Base-by-base conservation (phyloP, 1,284 basidiomycete species). In the Omphalotus olearius region DNA sequence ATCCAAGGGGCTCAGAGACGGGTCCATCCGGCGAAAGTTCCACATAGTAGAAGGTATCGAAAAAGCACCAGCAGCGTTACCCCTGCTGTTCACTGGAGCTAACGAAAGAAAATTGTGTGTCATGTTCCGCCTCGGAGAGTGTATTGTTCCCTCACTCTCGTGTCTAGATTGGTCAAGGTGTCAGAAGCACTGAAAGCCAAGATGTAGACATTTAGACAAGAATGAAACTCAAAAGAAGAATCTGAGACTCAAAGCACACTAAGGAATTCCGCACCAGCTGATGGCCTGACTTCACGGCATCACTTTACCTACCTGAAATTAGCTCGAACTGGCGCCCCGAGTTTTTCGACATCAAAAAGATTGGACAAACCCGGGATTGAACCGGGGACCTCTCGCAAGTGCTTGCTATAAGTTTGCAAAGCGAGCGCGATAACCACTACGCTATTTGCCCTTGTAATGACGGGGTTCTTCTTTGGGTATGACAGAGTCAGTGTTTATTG, bases 31-130 rank as follows among this genome's bases (percentile, higher is more conserved):
- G 64, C 79, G 88, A 44, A 85, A 87, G 58, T 93, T 91, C 69
- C 86, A 91, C 60, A 70, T 93, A 39, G 78, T 88, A 1, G 75
- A 88, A 51, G 73, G 88, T 0, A 69, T 93, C 28, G 80, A 87
- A 54, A 79, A 83, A 49, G 88, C 87, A 25, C 85, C 88, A 0
- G 69, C 73, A 11, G 80, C 85, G 3, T 66, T 94, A 51, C 76
- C 76, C 9, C 69, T 90, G 67, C 71, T 95, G 28, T 94, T 84
- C 68, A 79, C 68, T 1, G 91, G 91, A n/a, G 83, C 78, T 26
- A 94, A 93, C 63, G 84, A 77, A 0, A 91, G 92, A 30, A 93
- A 95, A 71, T 68, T 92, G 83, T 88, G 61, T 61, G 88, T 79
- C 1, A 35, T n/a, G n/a, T 39, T 47, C 47, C 23, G 41, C 16